Base-by-base conservation (phyloP, 768 basidiomycete genomes). In the Lentinus brumalis region DNA sequence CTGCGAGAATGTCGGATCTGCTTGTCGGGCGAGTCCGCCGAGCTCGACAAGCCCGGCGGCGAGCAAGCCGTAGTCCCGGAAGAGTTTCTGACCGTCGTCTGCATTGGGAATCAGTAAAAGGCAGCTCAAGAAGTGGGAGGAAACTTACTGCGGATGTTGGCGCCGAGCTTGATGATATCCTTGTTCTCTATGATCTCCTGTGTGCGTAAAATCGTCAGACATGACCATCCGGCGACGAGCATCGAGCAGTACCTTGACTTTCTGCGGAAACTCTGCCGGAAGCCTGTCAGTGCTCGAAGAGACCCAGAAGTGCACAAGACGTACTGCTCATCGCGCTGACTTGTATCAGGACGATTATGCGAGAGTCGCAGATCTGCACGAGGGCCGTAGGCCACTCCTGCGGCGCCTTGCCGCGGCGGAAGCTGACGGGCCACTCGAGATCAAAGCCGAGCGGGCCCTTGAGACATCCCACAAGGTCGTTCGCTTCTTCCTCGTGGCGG, bases 31-130 rank as follows among this genome's bases (percentile, higher is more conserved):
- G 45, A 84, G 64, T 1, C 69, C 70, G 4, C 78, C 79, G 10
- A 83, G 79, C 54, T 83, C 82, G 18, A 82, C 75, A 6, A 83
- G 76, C 39, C 73, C 75, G 15, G 67, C 66, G 9, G 78, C 67
- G n/a, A 67, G 70, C 56, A 83, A 73, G 35, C 78, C 80, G 57
- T 72, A 83, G 62, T 83, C 82, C 16, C 74, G 71, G 57, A 73
- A 78, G 18, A 83, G 76, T 61, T 84, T 83, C 63, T 74, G 67
- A 4, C 81, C 82, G 31, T 83, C 82, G 32, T 79, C 82, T 83
- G 50, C 18, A 14, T 26, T 41, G 41, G 11, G 21, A 40, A 30
- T 32, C 16, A 4, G 18, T 10, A 12, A 38, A 47, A 46, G 38
- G 31, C 31, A 3, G 6, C 16, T 29, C 6, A 1, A 39, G 63